These are phyloP conservation scores for Phycomyces nitens DNA, from an alignment of 192 early-diverging fungal species.

Conservation along the genomic window DNA sequence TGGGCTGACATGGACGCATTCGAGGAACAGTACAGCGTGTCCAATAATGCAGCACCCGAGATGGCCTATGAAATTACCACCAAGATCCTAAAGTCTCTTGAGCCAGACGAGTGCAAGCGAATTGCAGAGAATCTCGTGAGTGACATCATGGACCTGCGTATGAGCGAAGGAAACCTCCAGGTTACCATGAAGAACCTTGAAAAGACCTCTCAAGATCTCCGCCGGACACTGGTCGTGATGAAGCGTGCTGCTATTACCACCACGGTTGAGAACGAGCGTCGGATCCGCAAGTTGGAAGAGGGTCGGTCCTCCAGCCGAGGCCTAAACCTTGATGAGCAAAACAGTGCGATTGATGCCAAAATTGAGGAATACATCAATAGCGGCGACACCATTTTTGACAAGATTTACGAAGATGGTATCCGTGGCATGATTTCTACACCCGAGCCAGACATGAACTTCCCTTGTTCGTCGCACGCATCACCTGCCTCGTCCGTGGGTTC, in stretches of 20 bases:
- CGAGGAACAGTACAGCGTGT: constrained; percentile 34
- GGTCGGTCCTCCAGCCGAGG: background rate
- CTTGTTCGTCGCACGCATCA: background rate
- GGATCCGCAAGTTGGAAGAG: constrained; percentile 15
- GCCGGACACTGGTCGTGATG: constrained; percentile 54
- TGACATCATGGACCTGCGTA: constrained; percentile 51
- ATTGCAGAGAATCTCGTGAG: constrained; percentile 53
- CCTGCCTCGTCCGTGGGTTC: background rate
- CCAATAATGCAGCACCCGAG: constrained; percentile 40
- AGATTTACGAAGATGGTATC: constrained; percentile 35
- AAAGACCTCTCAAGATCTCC: constrained; percentile 48
- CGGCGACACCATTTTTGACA: constrained; percentile 36
- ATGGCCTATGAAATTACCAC: constrained; percentile 48
- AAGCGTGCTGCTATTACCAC: constrained; percentile 36
- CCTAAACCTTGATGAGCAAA: background rate
- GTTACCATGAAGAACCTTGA: constrained; percentile 47
- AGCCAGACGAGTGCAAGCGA: constrained; percentile 44
- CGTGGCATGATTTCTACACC: constrained; percentile 28
- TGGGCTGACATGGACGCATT: constrained; percentile 36
- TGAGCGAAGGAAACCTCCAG: constrained; percentile 41
- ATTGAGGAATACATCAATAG: constrained; percentile 25
- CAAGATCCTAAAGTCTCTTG: constrained; percentile 46
- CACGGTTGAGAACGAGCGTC: constrained; percentile 23
- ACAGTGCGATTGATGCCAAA: constrained; percentile 5
- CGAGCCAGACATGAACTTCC: background rate